Evolutionary conservation across 441 rosid genomes (phyloP).

Genomic region (Croton laevigatus): DNA sequence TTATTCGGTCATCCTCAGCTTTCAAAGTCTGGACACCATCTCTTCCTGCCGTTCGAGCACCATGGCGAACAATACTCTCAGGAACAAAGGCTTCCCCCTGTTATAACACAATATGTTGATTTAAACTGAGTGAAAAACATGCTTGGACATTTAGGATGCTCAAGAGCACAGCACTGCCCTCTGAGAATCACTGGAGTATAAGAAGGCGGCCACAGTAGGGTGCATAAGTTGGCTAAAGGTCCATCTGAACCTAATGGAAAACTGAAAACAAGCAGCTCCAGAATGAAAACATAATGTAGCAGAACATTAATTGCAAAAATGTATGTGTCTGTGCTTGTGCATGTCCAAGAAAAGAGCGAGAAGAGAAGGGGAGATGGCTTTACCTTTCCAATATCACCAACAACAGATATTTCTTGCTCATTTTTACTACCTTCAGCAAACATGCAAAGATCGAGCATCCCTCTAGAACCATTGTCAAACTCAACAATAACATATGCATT

Average conservation of each 20-base stretch:
- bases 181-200: neutral
- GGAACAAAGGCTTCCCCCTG: constrained; percentile 97
- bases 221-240: neutral
- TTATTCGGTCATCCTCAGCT: constrained; percentile 71
- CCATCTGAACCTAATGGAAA: neutral
- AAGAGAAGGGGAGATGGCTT: neutral
- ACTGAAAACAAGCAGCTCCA: neutral
- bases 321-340: neutral
- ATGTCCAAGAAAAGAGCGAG: neutral
- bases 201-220: neutral
- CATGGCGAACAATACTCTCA: constrained; percentile 67
- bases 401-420: constrained; percentile 89
- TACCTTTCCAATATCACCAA: constrained; percentile 80
- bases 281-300: neutral
- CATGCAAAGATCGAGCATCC: constrained; percentile 97
- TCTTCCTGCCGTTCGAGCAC: constrained; percentile 59
- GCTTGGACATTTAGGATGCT: neutral
- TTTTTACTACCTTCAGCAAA: constrained; percentile 96
- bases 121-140: neutral
- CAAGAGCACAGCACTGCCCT: neutral
- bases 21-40: constrained; percentile 54
- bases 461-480: constrained; percentile 86
- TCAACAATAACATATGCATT: constrained; percentile 83
- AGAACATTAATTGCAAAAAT: neutral
- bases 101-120: neutral